Base-by-base conservation (phyloP, 305 asterid genomes). In the Ajuga reptans region DNA sequence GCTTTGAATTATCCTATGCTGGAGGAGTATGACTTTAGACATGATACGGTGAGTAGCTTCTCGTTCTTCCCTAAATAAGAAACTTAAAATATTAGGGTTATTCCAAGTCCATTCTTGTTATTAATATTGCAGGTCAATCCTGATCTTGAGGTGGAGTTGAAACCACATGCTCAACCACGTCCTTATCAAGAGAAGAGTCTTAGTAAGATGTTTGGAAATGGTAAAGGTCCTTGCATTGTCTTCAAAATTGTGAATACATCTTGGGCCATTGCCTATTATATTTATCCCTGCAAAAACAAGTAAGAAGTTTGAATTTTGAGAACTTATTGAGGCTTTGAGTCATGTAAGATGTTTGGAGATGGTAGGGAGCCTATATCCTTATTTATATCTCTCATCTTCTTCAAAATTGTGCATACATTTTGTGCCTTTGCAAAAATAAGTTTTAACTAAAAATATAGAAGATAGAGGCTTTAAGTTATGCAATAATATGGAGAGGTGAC, bases 141-240 rank as follows among this genome's bases (percentile, higher is more conserved):
- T 55, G 89, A 89, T 80, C 96, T 93, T 73, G 99, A 87, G 74
- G 86, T 93, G 81, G 99, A 93, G 84, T 68, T 93, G 87, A 89
- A 87, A 80, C 99, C 99, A 53, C 92, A 89, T 69, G 99, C 99
- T 3, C 95, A 86, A 71, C 97, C 96, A 45, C 94, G 98, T 4
- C 98, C 98, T 50, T 92, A 90, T 84, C 98, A 92, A 83, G 98
- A 90, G 76, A 93, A 93, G 85, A 91, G 97, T 89, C 88, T 93
- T n/a, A 91, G 99, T 77, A 93, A 93, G 85, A 93, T 93, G 97
- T 93, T 93, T 83, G 97, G 97, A 80, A 93, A 93, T 69, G 97
- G 97, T 87, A 68, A 82, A 79, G 77, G 21, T 56, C 59, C 46
- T 69, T 37, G 36, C 45, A 14, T 61, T 61, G 49, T 49, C 18